Percentiles rank a stretch among this genome's conserved stretches.
phyloP scores from a whole-genome alignment of 2,329 filamentous ascomycete species.

The Bipolaris victoriae region DNA sequence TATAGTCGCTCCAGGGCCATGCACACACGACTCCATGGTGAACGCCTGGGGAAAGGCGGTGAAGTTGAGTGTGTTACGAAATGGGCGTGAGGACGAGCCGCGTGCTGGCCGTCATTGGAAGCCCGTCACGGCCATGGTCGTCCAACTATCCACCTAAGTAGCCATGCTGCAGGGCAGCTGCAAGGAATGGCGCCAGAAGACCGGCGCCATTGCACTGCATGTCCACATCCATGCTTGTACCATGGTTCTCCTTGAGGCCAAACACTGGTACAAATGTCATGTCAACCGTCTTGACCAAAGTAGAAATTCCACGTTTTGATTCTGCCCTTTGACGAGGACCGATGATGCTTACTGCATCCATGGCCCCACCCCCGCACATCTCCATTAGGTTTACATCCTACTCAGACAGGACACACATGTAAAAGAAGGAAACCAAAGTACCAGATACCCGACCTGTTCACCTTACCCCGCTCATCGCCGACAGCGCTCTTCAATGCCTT shows the following conservation, averaged over 20 bases:
- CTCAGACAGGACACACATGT: neutral
- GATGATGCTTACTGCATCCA: neutral
- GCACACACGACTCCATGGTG: slow-evolving; percentile 11
- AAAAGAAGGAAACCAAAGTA: too few relatives aligned
- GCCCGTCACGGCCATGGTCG: neutral
- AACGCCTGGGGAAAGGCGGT: slow-evolving; percentile 18
- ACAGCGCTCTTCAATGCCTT: neutral
- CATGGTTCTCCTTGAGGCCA: neutral
- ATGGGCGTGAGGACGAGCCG: slow-evolving; percentile 17
- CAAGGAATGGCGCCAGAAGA: slow-evolving; percentile 1
- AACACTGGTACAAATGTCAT: neutral
- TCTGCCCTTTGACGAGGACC: neutral
- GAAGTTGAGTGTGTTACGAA: slow-evolving; percentile 20
- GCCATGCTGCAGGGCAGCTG: slow-evolving; percentile 4
- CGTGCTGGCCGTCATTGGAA: slow-evolving; percentile 24
- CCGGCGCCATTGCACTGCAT: slow-evolving; percentile 4
- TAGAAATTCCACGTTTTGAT: neutral
- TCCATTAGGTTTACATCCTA: neutral
- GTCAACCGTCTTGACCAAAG: neutral
- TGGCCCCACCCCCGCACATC: neutral
- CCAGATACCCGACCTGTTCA: neutral
- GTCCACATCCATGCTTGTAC: neutral
- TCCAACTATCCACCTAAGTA: too few relatives aligned
- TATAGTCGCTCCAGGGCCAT: slow-evolving; percentile 16
- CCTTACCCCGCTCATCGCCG: neutral